These are phyloP conservation scores for Plantago coronopus DNA, from an alignment of 305 asterid species.

Conservation along the genomic window DNA sequence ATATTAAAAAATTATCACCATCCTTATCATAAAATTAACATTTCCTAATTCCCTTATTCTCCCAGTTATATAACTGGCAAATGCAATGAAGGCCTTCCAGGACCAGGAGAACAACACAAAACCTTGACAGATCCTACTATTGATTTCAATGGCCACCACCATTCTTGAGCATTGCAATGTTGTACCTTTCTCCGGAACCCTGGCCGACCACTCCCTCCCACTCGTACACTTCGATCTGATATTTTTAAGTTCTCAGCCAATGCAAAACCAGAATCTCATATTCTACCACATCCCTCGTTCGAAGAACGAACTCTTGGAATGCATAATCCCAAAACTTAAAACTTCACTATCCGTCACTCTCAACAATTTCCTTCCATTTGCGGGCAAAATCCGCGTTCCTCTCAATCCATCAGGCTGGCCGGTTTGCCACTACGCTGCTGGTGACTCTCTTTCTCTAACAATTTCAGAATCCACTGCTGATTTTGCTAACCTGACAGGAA, in stretches of 20 bases:
- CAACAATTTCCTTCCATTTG: slow-evolving; percentile 21
- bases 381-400: slow-evolving; percentile 21
- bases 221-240: slow-evolving; percentile 19
- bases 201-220: slow-evolving; percentile 15
- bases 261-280: background rate
- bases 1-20: no score
- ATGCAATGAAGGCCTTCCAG: no score
- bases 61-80: no score
- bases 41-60: no score
- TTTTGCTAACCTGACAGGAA: slow-evolving; percentile 11
- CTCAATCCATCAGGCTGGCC: slow-evolving; percentile 2
- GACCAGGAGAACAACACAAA: no score
- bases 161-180: slow-evolving; percentile 1
- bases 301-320: background rate
- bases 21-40: no score
- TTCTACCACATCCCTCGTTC: background rate
- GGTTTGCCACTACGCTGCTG: slow-evolving; percentile 5
- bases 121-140: no score
- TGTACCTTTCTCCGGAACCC: slow-evolving; percentile 7
- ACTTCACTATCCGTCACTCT: slow-evolving; percentile 15
- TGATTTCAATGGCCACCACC: background rate
- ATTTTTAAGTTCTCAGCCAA: background rate
- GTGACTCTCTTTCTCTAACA: slow-evolving; percentile 28
- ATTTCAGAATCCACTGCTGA: slow-evolving; percentile 24
- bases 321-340: slow-evolving; percentile 22